phyloP scores from a whole-genome alignment of 1,284 basidiomycete species.

The Veloboletus limbatus region DNA sequence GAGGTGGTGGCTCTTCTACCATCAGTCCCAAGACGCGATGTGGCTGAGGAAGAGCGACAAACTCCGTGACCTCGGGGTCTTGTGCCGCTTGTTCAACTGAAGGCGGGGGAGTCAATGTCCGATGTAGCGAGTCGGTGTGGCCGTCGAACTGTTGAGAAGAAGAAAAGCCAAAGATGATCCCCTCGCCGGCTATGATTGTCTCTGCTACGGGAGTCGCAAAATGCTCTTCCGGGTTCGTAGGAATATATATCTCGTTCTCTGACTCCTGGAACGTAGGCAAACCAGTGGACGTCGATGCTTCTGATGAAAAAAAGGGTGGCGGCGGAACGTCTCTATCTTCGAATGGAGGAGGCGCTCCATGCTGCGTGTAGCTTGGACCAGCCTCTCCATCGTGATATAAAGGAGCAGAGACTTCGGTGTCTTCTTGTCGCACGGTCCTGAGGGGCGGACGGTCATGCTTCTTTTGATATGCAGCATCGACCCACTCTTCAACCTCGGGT shows the following conservation, averaged over 20 bases:
- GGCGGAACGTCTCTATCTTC: slow-evolving; percentile 74
- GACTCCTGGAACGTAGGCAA: slow-evolving; percentile 78
- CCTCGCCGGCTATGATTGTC: slow-evolving; percentile 61
- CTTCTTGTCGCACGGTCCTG: slow-evolving; percentile 65
- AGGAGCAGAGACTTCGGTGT: slow-evolving; percentile 56
- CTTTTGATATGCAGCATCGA: slow-evolving; percentile 76
- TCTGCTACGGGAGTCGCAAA: slow-evolving; percentile 35
- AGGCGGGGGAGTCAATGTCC: slow-evolving; percentile 62
- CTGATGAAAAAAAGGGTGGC: slow-evolving; percentile 68
- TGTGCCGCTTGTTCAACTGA: slow-evolving; percentile 65
- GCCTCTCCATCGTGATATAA: slow-evolving; percentile 65
- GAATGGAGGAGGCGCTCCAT: slow-evolving; percentile 73
- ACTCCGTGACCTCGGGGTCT: slow-evolving; percentile 63
- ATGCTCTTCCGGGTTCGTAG: slow-evolving; percentile 44
- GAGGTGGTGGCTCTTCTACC: slow-evolving; percentile 55
- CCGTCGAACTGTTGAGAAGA: slow-evolving; percentile 74
- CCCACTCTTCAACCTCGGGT: slow-evolving; percentile 64
- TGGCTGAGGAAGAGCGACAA: slow-evolving; percentile 57
- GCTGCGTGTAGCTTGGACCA: slow-evolving; percentile 63
- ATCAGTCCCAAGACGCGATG: slow-evolving; percentile 57
- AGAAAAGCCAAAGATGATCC: slow-evolving; percentile 66
- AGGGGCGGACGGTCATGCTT: slow-evolving; percentile 78
- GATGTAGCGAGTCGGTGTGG: slow-evolving; percentile 61
- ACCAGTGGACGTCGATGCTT: slow-evolving; percentile 56
- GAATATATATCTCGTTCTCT: slow-evolving; percentile 64